A percentile compares a stretch with the other conserved stretches of the same genome.
Evolutionary conservation across 441 rosid species (phyloP).

Genomic region (Kokia cookei): DNA sequence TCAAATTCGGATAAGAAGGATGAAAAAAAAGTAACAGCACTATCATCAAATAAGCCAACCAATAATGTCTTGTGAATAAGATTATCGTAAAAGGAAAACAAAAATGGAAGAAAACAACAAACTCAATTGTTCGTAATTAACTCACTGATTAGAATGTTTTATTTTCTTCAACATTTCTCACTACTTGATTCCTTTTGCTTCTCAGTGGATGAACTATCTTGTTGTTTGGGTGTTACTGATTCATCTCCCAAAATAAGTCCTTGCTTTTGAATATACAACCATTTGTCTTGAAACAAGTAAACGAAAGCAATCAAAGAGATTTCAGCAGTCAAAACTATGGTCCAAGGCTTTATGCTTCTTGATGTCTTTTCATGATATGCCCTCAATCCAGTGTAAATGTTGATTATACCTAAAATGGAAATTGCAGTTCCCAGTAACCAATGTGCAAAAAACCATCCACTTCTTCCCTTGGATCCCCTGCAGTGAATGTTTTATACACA

Average conservation of each 20-base stretch:
- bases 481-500: background rate
- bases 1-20: too few species aligned
- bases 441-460: conserved; percentile 56
- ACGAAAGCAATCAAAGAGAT: conserved; percentile 36
- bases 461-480: conserved; percentile 65
- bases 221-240: conserved; percentile 15
- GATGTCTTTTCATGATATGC: conserved; percentile 61
- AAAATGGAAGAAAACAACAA: background rate
- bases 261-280: conserved; percentile 54
- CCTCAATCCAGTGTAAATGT: conserved; percentile 55
- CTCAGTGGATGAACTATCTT: conserved; percentile 5
- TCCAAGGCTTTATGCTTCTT: conserved; percentile 52
- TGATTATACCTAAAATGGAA: conserved; percentile 58
- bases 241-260: conserved; percentile 32
- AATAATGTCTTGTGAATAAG: too few species aligned
- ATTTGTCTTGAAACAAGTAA: conserved; percentile 76
- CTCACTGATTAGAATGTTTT: background rate
- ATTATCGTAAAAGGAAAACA: background rate
- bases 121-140: background rate
- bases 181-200: conserved; percentile 6
- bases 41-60: too few species aligned
- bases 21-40: too few species aligned
- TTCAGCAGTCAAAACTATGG: conserved; percentile 43
- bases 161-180: conserved; percentile 16
- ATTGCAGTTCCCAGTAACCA: conserved; percentile 63